A percentile compares a stretch with the other conserved stretches of the same genome.
Conservation (phyloP, 257 asterid species). For the Solanum arcanum region DNA sequence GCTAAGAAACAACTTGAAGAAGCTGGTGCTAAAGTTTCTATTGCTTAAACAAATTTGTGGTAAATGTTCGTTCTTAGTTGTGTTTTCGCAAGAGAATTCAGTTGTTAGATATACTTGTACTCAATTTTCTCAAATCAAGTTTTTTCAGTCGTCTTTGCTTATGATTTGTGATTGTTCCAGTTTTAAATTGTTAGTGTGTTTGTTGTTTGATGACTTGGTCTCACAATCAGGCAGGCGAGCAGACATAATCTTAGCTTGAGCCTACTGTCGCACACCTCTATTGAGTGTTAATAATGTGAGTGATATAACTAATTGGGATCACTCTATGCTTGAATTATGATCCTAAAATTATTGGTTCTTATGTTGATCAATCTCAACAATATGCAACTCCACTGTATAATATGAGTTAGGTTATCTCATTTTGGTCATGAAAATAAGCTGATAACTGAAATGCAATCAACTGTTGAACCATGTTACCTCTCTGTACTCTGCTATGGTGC, state of each 20-base stretch:
- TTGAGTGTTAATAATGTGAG: neutral
- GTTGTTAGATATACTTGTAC: neutral
- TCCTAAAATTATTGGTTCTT: neutral
- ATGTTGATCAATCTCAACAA: neutral
- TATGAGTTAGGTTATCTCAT: neutral
- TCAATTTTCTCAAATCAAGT: neutral
- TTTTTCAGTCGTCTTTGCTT: neutral
- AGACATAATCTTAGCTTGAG: neutral
- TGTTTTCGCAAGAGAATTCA: neutral
- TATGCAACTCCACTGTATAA: neutral
- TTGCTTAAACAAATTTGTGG: slow-evolving; percentile 11
- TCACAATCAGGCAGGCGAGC: neutral
- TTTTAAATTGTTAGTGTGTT: neutral
- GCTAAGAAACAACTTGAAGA: slow-evolving; percentile 90
- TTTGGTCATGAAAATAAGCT: neutral
- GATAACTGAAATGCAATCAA: neutral
- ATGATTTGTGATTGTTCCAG: neutral
- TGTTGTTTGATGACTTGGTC: neutral
- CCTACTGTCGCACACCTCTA: rapidly evolving
- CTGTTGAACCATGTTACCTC: neutral
- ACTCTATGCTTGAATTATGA: neutral
- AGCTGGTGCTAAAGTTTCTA: slow-evolving; percentile 75
- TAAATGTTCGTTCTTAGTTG: neutral
- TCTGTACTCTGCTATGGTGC: neutral
- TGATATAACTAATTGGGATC: neutral